Evolutionary conservation across 208 protist genomes (phyloP).

Genomic region (Leishmania tropica): DNA sequence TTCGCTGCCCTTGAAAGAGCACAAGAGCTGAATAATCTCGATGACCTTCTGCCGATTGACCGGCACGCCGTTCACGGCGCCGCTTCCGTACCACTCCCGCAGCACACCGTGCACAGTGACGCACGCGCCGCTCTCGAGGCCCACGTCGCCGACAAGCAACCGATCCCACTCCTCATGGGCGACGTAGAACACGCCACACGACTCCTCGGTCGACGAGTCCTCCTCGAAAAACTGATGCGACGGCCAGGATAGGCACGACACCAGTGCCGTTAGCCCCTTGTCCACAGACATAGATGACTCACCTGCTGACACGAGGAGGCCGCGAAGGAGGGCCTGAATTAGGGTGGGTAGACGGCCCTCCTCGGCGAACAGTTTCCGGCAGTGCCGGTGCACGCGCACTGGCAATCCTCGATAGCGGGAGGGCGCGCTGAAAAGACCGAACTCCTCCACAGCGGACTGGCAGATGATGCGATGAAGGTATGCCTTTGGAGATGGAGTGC

Average conservation of each 20-base stretch:
- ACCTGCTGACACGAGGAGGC: constrained; percentile 19
- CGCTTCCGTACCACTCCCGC: constrained; percentile 26
- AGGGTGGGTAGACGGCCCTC: constrained; percentile 38
- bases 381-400: constrained; percentile 53
- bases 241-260: constrained; percentile 73
- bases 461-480: constrained; percentile 28
- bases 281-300: constrained; percentile 29
- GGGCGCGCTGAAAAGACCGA: constrained; percentile 62
- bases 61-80: constrained; percentile 20
- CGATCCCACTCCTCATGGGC: constrained; percentile 50
- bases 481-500: constrained; percentile 11
- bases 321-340: constrained; percentile 37
- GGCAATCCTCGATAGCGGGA: constrained; percentile 66
- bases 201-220: constrained; percentile 54
- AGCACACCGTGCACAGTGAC: constrained; percentile 34
- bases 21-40: constrained; percentile 47
- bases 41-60: constrained; percentile 34
- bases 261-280: constrained; percentile 37
- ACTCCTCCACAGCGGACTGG: constrained; percentile 67
- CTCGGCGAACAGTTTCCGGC: constrained; percentile 46
- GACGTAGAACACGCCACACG: constrained; percentile 49
- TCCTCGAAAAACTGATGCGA: constrained; percentile 81
- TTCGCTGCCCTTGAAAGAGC: constrained; percentile 35
- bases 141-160: constrained; percentile 40
- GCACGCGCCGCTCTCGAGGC: neutral